Conservation (phyloP, 78 protist species). For the Dictyostelium brefeldianum region DNA sequence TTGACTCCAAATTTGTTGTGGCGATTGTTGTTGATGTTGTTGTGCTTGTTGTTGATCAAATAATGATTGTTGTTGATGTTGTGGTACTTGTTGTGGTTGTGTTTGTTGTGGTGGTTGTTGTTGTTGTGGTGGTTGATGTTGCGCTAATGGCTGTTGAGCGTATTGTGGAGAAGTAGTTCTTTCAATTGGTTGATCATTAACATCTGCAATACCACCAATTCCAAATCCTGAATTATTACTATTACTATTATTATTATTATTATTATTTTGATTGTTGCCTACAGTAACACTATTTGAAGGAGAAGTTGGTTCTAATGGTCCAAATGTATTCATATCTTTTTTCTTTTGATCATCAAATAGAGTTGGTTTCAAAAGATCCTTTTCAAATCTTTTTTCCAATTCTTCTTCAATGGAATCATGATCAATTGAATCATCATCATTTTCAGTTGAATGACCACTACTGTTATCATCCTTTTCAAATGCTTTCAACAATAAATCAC, state of each 20-base stretch:
- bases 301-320: not conserved
- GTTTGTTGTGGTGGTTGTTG: not conserved
- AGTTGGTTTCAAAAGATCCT: constrained; percentile 29
- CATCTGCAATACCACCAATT: not conserved
- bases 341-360: constrained; percentile 6
- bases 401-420: constrained; percentile 24
- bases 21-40: constrained; percentile 27
- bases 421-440: constrained; percentile 5
- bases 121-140: not conserved
- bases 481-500: not conserved
- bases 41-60: not conserved
- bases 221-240: not conserved
- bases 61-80: not conserved
- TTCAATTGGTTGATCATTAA: not conserved
- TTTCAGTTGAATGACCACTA: not conserved
- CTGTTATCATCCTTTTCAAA: constrained; percentile 45
- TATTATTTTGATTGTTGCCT: too few relatives aligned
- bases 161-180: constrained; percentile 38
- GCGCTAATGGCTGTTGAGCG: not conserved
- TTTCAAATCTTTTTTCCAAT: constrained; percentile 19
- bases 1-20: not conserved
- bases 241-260: too few relatives aligned
- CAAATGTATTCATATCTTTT: not conserved
- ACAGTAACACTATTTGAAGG: not conserved
- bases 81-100: not conserved